Conservation (phyloP, 176 grass and related monocot genomes). For the Eragrostis nindensis region DNA sequence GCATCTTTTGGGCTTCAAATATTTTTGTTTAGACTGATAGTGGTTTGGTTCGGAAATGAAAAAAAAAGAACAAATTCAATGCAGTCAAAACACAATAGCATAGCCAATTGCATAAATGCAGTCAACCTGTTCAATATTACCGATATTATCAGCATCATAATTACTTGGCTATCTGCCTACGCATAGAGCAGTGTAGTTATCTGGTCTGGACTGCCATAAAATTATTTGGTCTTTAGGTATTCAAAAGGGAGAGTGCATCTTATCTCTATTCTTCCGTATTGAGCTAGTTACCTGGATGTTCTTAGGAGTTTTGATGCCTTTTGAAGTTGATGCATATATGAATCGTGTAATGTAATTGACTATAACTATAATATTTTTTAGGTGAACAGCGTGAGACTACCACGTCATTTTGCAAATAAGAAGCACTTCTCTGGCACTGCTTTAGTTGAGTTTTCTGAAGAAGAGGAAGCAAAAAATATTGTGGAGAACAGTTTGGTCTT, state of each 20-base stretch:
- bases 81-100: neutral
- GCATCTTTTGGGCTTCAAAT: conserved; percentile 23
- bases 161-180: neutral
- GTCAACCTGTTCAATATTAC: neutral
- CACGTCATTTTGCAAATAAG: conserved; percentile 71
- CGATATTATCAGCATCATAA: neutral
- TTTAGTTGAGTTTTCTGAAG: conserved; percentile 83
- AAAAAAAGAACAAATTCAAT: conserved; percentile 5
- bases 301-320: neutral
- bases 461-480: conserved; percentile 62
- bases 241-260: neutral
- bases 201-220: neutral
- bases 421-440: conserved; percentile 70
- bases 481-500: conserved; percentile 48
- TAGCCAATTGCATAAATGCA: neutral
- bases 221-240: neutral
- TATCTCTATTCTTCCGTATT: neutral
- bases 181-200: neutral
- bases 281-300: neutral
- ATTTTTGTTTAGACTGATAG: neutral
- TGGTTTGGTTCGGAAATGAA: neutral
- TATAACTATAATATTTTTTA: conserved; percentile 15
- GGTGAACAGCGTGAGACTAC: conserved; percentile 85
- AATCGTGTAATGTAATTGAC: neutral
- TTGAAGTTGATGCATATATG: neutral